Evolutionary conservation across 495 filamentous ascomycete genomes (phyloP).

Genomic region (Oleoguttula mirabilis): DNA sequence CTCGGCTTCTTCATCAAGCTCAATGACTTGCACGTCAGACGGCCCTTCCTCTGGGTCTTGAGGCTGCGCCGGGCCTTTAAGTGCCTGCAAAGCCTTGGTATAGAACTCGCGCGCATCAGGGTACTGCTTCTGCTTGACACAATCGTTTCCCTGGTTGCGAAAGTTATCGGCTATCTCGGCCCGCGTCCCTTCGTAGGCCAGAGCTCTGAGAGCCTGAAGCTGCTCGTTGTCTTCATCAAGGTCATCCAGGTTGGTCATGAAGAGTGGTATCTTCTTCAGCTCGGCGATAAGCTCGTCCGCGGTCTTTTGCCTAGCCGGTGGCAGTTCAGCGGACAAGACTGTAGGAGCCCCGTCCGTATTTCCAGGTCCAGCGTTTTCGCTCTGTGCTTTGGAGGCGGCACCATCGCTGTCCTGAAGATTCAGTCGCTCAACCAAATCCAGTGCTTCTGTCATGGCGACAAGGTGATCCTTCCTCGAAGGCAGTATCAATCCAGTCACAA

Average conservation of each 20-base stretch:
- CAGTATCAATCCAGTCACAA: too few species aligned
- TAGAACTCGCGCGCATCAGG: conserved; percentile 85
- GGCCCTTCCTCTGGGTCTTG: conserved; percentile 30
- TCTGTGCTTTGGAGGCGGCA: too few species aligned
- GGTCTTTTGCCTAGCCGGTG: conserved; percentile 50
- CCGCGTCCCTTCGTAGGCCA: conserved; percentile 85
- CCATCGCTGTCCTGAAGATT: too few species aligned
- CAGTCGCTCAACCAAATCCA: too few species aligned
- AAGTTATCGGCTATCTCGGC: conserved; percentile 67
- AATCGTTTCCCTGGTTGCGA: conserved; percentile 83
- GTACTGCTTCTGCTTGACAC: conserved; percentile 58
- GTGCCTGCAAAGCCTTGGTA: conserved; percentile 60
- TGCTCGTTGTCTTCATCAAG: conserved; percentile 55
- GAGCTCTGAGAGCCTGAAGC: conserved; percentile 73
- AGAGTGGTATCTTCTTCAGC: conserved; percentile 73
- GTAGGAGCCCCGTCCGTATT: too few species aligned
- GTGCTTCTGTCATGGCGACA: too few species aligned
- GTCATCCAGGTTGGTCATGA: conserved; percentile 87
- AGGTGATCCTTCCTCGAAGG: too few species aligned
- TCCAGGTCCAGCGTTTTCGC: too few species aligned
- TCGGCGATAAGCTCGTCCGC: conserved; percentile 60
- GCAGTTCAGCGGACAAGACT: conserved; percentile 32
- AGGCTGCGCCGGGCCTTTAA: conserved; percentile 39
- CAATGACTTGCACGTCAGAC: conserved; percentile 33
- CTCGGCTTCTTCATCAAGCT: conserved; percentile 37